Base-by-base conservation (phyloP, 805 yeast genomes). In the Blastobotrys terrestris region DNA sequence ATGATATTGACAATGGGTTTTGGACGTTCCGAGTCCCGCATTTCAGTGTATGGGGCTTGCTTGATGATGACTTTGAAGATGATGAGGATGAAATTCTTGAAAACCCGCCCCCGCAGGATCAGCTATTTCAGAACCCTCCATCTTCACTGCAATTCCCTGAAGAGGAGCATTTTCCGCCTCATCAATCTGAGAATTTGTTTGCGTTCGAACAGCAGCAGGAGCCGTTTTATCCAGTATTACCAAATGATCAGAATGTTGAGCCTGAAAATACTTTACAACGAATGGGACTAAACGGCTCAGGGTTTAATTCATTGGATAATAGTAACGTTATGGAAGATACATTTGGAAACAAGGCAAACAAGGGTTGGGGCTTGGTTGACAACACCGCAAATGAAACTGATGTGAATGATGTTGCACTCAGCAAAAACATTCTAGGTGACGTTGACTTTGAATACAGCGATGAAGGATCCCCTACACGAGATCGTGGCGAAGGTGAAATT, bases 31-130 rank as follows among this genome's bases (percentile, higher is more conserved):
- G 75, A 60, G 97, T 91, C 6, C 82, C 85, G 59, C 99, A 94
- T 71, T 94, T 94, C 63, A 89, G 96, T 71, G 80, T 87, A 3
- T 94, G 97, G 97, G 98, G 98, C 4, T 69, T 94, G 40, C 61
- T 59, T 14, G 64, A 62, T 13, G 61, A 57, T 31, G 64, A 58
- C 3, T 55, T 51, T n/a, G 26, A 39, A 15, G 86, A 83, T 58
- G 88, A 84, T 21, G 81, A 77, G 19, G 81, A 76, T 42, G 83
- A 73, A 78, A 77, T 40, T 59, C 13, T 43, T 16, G 48, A 15
- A 19, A 5, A 20, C 3, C 35, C 18, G 31, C 18, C 31, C 2
- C n/a, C 7, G 3, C 18, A 44, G 31, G 31, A 20, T 20, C 31
- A 43, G 18, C 5, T 6, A 4, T 11, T 6, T 6, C 39, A 43